Percentiles rank a stretch among this genome's conserved stretches.
These are phyloP conservation scores for Butyriboletus loyo DNA, from an alignment of 768 basidiomycete genomes.

Conservation along the genomic window DNA sequence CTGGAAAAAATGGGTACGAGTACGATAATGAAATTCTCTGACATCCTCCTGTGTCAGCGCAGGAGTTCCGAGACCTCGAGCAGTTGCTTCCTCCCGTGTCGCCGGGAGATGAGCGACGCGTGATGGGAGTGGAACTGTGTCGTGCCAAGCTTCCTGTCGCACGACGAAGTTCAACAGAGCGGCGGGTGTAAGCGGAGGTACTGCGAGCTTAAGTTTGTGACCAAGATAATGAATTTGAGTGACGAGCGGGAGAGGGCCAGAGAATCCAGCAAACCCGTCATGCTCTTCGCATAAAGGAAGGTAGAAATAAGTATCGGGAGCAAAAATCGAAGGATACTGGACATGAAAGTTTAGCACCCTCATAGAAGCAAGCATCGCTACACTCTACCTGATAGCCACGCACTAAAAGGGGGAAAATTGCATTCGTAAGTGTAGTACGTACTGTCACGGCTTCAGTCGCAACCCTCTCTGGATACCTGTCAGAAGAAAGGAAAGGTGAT, in stretches of 20 bases:
- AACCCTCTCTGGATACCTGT: constrained; percentile 33
- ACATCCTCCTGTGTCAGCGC: constrained; percentile 39
- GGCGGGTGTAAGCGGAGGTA: constrained; percentile 40
- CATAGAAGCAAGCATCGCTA: background rate
- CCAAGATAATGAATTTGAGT: constrained; percentile 40
- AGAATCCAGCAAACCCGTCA: constrained; percentile 23
- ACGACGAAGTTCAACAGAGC: constrained; percentile 38
- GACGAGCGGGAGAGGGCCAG: constrained; percentile 33
- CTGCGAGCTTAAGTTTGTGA: constrained; percentile 38
- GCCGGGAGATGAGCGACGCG: constrained; percentile 27
- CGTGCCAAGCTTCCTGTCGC: constrained; percentile 38
- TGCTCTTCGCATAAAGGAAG: constrained; percentile 36
- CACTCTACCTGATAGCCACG: constrained; percentile 40
- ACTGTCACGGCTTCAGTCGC: constrained; percentile 27
- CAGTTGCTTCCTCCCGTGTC: constrained; percentile 35
- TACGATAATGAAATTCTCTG: constrained; percentile 35
- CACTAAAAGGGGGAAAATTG: constrained; percentile 40
- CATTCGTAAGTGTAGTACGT: constrained; percentile 27
- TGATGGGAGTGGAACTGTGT: constrained; percentile 24
- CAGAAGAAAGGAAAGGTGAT: constrained; percentile 5
- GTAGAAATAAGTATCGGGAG: constrained; percentile 42
- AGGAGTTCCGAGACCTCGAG: constrained; percentile 29
- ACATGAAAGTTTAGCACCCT: constrained; percentile 3
- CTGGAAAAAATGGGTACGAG: constrained; percentile 34
- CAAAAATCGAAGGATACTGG: constrained; percentile 43